Base-by-base conservation (phyloP, 257 asterid genomes). In the Linaria vulgaris region DNA sequence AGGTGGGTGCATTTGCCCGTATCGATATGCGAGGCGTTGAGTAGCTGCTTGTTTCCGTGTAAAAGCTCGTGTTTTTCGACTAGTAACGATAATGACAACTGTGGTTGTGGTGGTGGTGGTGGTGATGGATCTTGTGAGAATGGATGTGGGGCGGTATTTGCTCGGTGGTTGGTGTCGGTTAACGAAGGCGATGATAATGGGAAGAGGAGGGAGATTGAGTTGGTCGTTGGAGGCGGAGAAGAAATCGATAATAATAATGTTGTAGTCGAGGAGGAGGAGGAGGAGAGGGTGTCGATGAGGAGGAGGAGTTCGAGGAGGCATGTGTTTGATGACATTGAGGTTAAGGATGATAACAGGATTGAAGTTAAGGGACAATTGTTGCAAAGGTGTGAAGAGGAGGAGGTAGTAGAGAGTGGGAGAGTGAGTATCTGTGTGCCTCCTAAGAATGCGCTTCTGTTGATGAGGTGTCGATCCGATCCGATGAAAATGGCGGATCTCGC, bases 391-490 rank as follows among this genome's bases (percentile, higher is more conserved):
- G 78, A 10, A 7, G 82, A 66, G 23, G 91, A 61, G 14, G 92
- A 77, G 61, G 77, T n/a, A n/a, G n/a, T n/a, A n/a, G n/a, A n/a
- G 34, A 27, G 61, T 1, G 92, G 74, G 0, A 77, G 97, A 39
- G 82, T 87, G 20, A 84, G 99, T 74, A 75, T 90, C 67, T 94
- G 96, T 57, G 52, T 94, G 43, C 99, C 99, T 0, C 99, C 99
- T 1, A 94, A 94, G 75, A 94, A 94, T 34, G 99, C 99, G 50
- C 84, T 94, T 31, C 63, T 94, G 63, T 62, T 94, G 56, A 94
- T 94, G 99, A 79, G 99, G 68, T 94, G 97, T 67, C 82, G 96
- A 86, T 94, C 99, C 59, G 97, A 94, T 82, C 99, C 97, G 1
- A 73, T 86, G 78, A 85, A 90, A 73, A 85, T 94, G 87, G 96